A percentile compares a stretch with the other conserved stretches of the same genome.
Conservation (phyloP, 208 protist genomes). For the Paratrypanosoma confusum region DNA sequence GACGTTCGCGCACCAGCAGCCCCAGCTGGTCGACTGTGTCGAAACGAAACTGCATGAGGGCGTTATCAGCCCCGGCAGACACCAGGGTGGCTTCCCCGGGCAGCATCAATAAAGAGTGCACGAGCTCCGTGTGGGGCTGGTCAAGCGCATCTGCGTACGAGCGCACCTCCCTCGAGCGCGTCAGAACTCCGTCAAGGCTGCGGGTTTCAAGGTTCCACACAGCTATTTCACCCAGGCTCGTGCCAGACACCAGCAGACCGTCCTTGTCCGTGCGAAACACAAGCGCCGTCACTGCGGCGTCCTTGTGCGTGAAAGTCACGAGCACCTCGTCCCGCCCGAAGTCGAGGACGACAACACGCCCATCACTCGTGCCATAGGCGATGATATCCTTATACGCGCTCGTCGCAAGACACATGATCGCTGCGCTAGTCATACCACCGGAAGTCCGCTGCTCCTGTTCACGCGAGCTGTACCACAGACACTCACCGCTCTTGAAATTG, state of each 20-base stretch:
- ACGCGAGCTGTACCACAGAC: conserved; percentile 40
- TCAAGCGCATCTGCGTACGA: conserved; percentile 55
- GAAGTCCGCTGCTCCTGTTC: conserved; percentile 1
- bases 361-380: conserved; percentile 64
- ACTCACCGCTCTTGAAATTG: conserved; percentile 76
- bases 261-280: conserved; percentile 74
- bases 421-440: not conserved
- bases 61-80: conserved; percentile 82
- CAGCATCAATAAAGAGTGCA: conserved; percentile 69
- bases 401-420: conserved; percentile 44
- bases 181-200: conserved; percentile 74
- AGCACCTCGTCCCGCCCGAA: conserved; percentile 49
- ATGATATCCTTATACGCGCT: conserved; percentile 79
- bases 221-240: conserved; percentile 61
- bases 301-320: conserved; percentile 51
- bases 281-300: conserved; percentile 63
- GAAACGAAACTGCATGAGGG: conserved; percentile 82
- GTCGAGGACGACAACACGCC: conserved; percentile 61
- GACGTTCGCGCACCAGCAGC: conserved; percentile 68
- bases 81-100: conserved; percentile 40
- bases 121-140: conserved; percentile 50
- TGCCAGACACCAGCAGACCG: conserved; percentile 58
- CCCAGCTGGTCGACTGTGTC: conserved; percentile 80
- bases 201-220: conserved; percentile 79
- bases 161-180: conserved; percentile 59